phyloP scores from a whole-genome alignment of 2,329 filamentous ascomycete genomes.

The Diaporthe citriasiana region DNA sequence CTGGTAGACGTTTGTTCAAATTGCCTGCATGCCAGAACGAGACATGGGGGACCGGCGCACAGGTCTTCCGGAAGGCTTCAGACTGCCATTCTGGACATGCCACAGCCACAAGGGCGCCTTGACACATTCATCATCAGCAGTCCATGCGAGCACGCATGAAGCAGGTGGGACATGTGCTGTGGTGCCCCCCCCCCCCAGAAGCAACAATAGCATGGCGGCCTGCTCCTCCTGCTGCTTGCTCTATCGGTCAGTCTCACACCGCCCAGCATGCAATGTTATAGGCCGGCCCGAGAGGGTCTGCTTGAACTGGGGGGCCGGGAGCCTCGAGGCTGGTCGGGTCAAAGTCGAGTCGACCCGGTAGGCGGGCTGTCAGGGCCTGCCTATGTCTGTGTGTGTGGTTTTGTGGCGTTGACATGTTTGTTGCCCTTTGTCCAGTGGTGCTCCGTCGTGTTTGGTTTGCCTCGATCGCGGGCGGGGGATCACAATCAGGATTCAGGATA shows the following conservation, averaged over 20 bases:
- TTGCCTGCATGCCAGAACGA: constrained; percentile 26
- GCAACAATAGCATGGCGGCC: neutral
- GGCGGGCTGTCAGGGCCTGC: constrained; percentile 2
- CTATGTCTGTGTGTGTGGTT: neutral
- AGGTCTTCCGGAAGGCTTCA: constrained; percentile 32
- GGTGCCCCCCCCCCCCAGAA: neutral
- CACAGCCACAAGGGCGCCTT: constrained; percentile 9
- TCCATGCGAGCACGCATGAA: constrained; percentile 20
- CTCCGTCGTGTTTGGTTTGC: constrained; percentile 27
- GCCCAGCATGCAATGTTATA: constrained; percentile 21
- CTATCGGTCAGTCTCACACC: constrained; percentile 24
- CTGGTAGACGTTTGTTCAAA: constrained; percentile 31
- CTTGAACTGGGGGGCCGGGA: neutral
- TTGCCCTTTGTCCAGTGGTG: constrained; percentile 33
- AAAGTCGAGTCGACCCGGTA: constrained; percentile 12
- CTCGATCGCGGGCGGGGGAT: constrained; percentile 20
- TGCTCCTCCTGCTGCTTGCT: neutral
- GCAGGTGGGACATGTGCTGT: constrained; percentile 1
- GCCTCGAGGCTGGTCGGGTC: constrained; percentile 19
- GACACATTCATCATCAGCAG: constrained; percentile 22
- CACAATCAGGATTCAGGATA: constrained; percentile 29
- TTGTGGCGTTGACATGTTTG: constrained; percentile 32
- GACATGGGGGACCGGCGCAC: constrained; percentile 7
- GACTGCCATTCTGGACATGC: constrained; percentile 5
- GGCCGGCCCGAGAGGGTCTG: constrained; percentile 20